These are phyloP conservation scores for Pharnaceum exiguum DNA, from an alignment of 148 eudicot species.

Conservation along the genomic window DNA sequence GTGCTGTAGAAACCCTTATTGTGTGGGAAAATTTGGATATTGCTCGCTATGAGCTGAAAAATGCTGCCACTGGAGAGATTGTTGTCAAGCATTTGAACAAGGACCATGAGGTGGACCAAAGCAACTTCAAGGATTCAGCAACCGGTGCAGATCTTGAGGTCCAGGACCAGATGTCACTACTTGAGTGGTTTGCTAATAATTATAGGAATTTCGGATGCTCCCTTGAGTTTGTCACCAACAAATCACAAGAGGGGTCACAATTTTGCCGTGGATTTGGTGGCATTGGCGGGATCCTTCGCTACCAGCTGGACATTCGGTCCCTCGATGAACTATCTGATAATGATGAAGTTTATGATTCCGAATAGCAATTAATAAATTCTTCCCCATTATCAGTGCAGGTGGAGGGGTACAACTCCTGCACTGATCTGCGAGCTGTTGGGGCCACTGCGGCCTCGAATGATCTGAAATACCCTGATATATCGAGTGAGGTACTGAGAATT, in stretches of 20 bases:
- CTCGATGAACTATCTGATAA: constrained; percentile 33
- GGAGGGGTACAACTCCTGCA: too few species aligned
- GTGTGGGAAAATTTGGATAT: constrained; percentile 33
- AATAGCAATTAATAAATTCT: too few species aligned
- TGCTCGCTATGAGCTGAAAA: constrained; percentile 22
- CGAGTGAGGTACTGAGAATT: too few species aligned
- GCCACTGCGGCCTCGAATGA: too few species aligned
- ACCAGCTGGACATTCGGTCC: constrained; percentile 30
- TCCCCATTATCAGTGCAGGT: too few species aligned
- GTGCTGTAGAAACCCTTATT: constrained; percentile 34
- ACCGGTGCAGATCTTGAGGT: constrained; percentile 28
- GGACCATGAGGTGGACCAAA: constrained; percentile 32
- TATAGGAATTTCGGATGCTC: constrained; percentile 35
- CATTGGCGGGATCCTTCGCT: constrained; percentile 30
- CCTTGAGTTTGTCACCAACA: constrained; percentile 31
- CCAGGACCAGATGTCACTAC: constrained; percentile 22
- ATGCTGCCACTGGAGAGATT: constrained; percentile 19
- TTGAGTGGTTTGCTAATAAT: constrained; percentile 36
- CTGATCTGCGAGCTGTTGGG: too few species aligned
- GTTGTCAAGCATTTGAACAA: constrained; percentile 24
- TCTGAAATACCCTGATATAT: too few species aligned
- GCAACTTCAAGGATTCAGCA: constrained; percentile 23
- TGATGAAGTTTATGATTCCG: constrained; percentile 19
- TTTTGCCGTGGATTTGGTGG: constrained; percentile 36
- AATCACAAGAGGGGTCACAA: constrained; percentile 33